A percentile compares a stretch with the other conserved stretches of the same genome.
Conservation (phyloP, 2,329 filamentous ascomycete species). For the Verticillium albo-atrum region DNA sequence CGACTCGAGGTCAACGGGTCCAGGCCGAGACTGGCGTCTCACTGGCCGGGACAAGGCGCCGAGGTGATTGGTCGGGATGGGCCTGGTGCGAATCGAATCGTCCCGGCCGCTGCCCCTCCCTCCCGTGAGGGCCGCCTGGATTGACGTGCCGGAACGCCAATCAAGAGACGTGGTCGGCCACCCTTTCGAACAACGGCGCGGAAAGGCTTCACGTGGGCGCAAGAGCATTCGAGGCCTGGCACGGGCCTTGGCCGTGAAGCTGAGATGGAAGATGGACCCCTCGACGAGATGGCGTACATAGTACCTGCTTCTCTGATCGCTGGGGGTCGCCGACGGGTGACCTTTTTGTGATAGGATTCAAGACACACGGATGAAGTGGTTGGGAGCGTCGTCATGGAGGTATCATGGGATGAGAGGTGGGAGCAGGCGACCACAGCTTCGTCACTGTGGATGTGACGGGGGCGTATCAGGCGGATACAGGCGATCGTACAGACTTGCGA, state of each 20-base stretch:
- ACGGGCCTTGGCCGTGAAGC: not conserved
- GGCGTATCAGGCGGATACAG: not conserved
- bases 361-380: not conserved
- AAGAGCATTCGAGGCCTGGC: not conserved
- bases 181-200: not conserved
- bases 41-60: not conserved
- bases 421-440: not conserved
- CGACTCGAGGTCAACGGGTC: not conserved
- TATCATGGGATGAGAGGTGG: not conserved
- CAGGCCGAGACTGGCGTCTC: not conserved
- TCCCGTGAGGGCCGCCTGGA: not conserved
- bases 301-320: slow-evolving; percentile 2
- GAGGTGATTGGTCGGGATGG: not conserved
- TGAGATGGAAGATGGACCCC: not conserved
- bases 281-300: not conserved
- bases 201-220: slow-evolving; percentile 3
- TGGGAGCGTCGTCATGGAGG: not conserved
- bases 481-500: not conserved
- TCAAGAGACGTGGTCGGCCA: not conserved
- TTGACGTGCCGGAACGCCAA: not conserved
- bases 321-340: not conserved
- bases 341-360: not conserved
- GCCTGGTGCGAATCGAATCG: slow-evolving; percentile 1
- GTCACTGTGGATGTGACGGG: not conserved
- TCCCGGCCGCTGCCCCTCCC: slow-evolving; percentile 1